Evolutionary conservation across 257 asterid genomes (phyloP), one percentile per base, ranked within the genome.

Genomic region (Solanum peruvianum): DNA sequence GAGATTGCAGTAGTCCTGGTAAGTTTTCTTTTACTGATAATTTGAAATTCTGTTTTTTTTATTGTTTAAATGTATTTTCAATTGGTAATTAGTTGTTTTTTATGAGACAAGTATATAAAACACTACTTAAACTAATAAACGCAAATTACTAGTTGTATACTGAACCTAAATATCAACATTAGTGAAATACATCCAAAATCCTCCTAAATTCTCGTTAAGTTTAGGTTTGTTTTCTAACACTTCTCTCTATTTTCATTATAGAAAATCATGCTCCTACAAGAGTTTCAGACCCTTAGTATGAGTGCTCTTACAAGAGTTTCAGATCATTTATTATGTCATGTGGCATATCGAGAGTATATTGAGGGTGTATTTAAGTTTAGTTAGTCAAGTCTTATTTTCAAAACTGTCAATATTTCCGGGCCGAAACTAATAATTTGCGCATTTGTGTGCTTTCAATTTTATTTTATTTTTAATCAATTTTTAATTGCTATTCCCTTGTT

Each of bases 1-100:
- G 86, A 16, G 92, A 92, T 37, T 87, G 87, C 77, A 90, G 86
- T 58, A 72, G 85, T 76, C 82, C 91, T 29, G 96, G 98, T 93
- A 90, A 11, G 44, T 6, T 81, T 47, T 14, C 7, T 56, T n/a
- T 29, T 44, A 78, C 25, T 78, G 3, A 16, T 9, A 45, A 9
- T 47, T 25, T 47, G 18, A 47, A 15, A 9, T 77, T 10, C 25
- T 80, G 9, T 45, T 80, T 47, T 80, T 47, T 44, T 33, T 33
- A 77, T 7, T 77, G 83, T 18, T 8, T 16, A 67, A 86, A 67
- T 71, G 58, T 47, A 27, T 80, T 5, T 45, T 80, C 44, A 80
- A 11, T 29, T 27, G 67, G 47, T 81, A 16, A 76, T 75, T 64
- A 64, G 33, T 64, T 2, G 7, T 64, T 64, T 3, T 11, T 64